phyloP scores from a whole-genome alignment of 2,329 filamentous ascomycete genomes.

The Hymenoscyphus albidus region DNA sequence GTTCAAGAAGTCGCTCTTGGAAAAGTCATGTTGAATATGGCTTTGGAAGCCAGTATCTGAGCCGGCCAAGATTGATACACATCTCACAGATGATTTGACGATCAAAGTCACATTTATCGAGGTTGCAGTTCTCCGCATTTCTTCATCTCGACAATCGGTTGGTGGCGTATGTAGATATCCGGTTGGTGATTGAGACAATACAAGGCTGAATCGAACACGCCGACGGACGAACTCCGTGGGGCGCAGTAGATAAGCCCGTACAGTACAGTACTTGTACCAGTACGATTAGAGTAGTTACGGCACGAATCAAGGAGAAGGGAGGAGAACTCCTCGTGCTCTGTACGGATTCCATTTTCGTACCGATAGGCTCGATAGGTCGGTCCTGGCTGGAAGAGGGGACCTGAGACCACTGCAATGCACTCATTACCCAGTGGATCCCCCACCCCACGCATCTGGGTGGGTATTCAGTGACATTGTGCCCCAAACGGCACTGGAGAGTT shows the following conservation, averaged over 20 bases:
- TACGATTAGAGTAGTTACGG: background rate
- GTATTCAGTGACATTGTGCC: background rate
- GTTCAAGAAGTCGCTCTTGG: background rate
- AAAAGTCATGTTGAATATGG: background rate
- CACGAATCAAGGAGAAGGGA: background rate
- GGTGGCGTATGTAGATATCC: slow-evolving; percentile 4
- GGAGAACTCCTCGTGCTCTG: no score
- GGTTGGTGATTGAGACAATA: background rate
- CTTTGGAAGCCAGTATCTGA: background rate
- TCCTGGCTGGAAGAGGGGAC: background rate
- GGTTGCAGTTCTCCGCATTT: background rate
- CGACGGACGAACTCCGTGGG: background rate
- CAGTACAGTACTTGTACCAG: background rate
- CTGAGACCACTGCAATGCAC: background rate
- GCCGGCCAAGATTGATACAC: background rate
- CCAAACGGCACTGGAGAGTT: background rate
- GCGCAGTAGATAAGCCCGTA: background rate
- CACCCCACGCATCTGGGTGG: background rate
- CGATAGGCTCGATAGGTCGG: background rate
- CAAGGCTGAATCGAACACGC: slow-evolving; percentile 9
- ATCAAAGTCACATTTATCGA: background rate
- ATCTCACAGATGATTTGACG: background rate
- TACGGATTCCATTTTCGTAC: background rate
- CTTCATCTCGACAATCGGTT: slow-evolving; percentile 3
- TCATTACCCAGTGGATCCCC: background rate